Base-by-base conservation (phyloP, 2,329 filamentous ascomycete genomes). In the Fusarium sp. region DNA sequence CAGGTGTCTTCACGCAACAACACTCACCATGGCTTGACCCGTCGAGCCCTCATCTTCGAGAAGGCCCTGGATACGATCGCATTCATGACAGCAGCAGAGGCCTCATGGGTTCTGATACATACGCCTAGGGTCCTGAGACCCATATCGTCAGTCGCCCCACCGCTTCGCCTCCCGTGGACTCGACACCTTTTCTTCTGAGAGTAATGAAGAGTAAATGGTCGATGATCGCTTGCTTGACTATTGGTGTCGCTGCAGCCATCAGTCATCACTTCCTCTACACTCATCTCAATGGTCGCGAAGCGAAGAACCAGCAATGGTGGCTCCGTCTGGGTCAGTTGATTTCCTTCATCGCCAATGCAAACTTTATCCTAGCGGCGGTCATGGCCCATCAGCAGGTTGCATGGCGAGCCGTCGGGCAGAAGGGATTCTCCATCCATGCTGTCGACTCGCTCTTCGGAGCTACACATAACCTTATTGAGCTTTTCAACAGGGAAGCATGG, bases 401-500 rank as follows among this genome's bases (percentile, higher is more conserved):
- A 19, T 68, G 66, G 66, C 19, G 66, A 17, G 66, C 56, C 0
- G 66, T 69, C 0, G 65, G 61, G 1, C 62, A 63, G 1, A 46
- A 45, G 4, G 45, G 53, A 5, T 68, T 55, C 26, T 69, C 65
- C 0, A 61, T 68, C 2, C 32, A 62, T 5, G 68, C 70, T 0
- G 63, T 72, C 4, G 70, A 73, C 35, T 58, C 71, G 0, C 33
- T 72, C 0, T 73, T 72, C 9, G 71, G 68, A 0, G 47, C 70
- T 5, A 53, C 60, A 0, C 57, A 72, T 7, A 58, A 70, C 1
- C 47, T 62, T 0, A 26, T 46, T 0, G 68, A 71, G 28, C 43
- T 72, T 2, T 68, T 72, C 17, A 71, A 60, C 5, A 50, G 37
- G 3, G 70, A 72, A 5, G 70, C 68, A 3, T 72, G 68, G 68